These are phyloP conservation scores for Metschnikowia kofuensis DNA, from an alignment of 805 yeast genomes.

Conservation along the genomic window DNA sequence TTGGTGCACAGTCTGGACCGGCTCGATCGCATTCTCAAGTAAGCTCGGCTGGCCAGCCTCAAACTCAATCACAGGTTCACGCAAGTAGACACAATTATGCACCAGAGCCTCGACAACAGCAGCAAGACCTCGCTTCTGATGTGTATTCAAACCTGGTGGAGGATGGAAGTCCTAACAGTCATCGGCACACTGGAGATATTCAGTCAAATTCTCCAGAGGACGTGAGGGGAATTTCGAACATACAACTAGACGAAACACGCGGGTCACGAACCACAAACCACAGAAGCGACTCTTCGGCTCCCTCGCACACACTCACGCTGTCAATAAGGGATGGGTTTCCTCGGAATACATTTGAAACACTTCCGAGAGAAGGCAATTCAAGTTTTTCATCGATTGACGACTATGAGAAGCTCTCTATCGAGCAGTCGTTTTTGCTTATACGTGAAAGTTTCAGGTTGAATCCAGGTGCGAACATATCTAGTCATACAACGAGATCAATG, in stretches of 20 bases:
- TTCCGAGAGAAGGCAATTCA: background rate
- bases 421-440: conserved; percentile 38
- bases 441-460: conserved; percentile 18
- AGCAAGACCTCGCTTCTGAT: background rate
- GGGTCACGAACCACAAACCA: too few relatives aligned
- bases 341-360: background rate
- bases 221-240: too few relatives aligned
- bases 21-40: background rate
- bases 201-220: background rate
- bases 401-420: conserved; percentile 35
- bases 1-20: conserved; percentile 1
- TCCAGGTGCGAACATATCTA: conserved; percentile 1
- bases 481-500: conserved; percentile 11
- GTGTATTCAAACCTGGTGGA: background rate
- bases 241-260: too few relatives aligned
- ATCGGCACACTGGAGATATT: background rate
- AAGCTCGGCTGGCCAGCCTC: background rate
- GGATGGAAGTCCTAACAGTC: background rate
- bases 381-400: conserved; percentile 36
- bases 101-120: background rate
- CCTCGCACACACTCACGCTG: too few relatives aligned
- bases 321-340: too few relatives aligned
- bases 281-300: too few relatives aligned
- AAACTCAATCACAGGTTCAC: background rate
- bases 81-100: background rate